Conservation (phyloP, 805 yeast genomes). For the Candida dendrica region DNA sequence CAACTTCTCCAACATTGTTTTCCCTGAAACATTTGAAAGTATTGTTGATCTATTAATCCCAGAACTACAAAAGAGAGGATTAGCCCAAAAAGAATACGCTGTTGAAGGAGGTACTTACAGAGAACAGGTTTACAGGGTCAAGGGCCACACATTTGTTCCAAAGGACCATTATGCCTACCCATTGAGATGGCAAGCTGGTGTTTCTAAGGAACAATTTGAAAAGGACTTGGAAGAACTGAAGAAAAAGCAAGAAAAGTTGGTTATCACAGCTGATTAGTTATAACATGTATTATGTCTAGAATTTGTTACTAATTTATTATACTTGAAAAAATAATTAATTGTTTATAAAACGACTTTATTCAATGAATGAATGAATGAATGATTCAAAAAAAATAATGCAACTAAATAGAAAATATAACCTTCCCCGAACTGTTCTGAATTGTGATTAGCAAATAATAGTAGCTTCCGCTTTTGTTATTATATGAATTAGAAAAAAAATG, state of each 20-base stretch:
- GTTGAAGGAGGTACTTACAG: constrained; percentile 23
- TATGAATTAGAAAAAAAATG: too few species aligned
- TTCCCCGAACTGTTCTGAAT: too few species aligned
- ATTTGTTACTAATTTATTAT: too few species aligned
- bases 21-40: constrained; percentile 30
- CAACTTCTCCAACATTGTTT: constrained; percentile 27
- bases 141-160: constrained; percentile 7
- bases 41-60: constrained; percentile 27
- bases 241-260: background rate
- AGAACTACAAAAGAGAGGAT: constrained; percentile 24
- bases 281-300: background rate
- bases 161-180: constrained; percentile 4
- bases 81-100: constrained; percentile 27
- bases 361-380: background rate
- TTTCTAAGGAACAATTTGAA: constrained; percentile 20
- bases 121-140: constrained; percentile 16
- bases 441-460: too few species aligned
- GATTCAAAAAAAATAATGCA: background rate
- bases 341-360: too few species aligned
- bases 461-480: too few species aligned
- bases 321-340: too few species aligned
- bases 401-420: too few species aligned
- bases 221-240: background rate
- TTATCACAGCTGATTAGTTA: background rate
- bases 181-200: constrained; percentile 11